phyloP scores from a whole-genome alignment of 768 basidiomycete species.

The Phaeolepiota aurea region DNA sequence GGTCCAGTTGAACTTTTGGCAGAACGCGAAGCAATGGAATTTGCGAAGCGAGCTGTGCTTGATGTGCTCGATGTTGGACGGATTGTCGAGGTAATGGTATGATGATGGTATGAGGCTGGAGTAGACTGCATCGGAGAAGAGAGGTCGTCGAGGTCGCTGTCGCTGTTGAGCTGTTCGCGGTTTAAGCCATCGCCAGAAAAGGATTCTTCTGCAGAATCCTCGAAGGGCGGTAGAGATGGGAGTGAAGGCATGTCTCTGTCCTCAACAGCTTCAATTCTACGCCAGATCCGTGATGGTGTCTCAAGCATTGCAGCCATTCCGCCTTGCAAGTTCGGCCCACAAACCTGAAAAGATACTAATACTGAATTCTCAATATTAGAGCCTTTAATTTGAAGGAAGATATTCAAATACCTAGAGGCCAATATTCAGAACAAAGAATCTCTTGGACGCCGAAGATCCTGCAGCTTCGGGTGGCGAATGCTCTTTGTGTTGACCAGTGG shows the following conservation, averaged over 20 bases:
- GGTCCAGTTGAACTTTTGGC: slow-evolving; percentile 35
- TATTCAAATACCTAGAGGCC: too few species aligned
- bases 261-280: slow-evolving; percentile 73
- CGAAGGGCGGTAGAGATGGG: slow-evolving; percentile 66
- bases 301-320: slow-evolving; percentile 51
- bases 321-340: too few species aligned
- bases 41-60: slow-evolving; percentile 41
- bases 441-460: too few species aligned
- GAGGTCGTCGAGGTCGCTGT: slow-evolving; percentile 18
- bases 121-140: slow-evolving; percentile 60
- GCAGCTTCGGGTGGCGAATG: too few species aligned
- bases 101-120: slow-evolving; percentile 42
- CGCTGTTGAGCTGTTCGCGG: slow-evolving; percentile 3
- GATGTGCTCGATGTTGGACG: slow-evolving; percentile 35
- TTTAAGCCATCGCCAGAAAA: slow-evolving; percentile 27
- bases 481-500: too few species aligned
- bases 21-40: slow-evolving; percentile 42
- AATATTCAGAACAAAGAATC: too few species aligned
- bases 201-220: slow-evolving; percentile 42
- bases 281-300: slow-evolving; percentile 81
- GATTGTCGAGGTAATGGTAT: slow-evolving; percentile 35
- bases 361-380: too few species aligned
- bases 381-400: too few species aligned
- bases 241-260: slow-evolving; percentile 74
- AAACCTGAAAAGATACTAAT: too few species aligned